phyloP scores from a whole-genome alignment of 2,329 filamentous ascomycete genomes.

The Plectosphaerella cucumerina region DNA sequence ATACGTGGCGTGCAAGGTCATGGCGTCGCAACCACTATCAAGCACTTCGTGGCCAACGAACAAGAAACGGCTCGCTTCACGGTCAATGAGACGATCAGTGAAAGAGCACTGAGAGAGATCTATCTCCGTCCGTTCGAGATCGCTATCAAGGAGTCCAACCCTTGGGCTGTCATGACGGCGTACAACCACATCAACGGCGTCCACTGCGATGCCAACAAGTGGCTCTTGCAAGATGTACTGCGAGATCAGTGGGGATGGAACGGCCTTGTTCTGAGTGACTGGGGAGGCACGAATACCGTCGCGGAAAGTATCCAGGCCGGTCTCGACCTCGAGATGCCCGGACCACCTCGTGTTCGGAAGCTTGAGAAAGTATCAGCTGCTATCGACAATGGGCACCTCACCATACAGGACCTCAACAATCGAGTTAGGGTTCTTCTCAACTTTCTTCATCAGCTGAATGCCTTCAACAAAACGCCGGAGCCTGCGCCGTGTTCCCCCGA shows the following conservation, averaged over 20 bases:
- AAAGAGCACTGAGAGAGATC: constrained; percentile 13
- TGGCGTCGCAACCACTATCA: constrained; percentile 38
- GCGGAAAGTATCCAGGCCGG: constrained; percentile 23
- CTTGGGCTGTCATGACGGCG: constrained; percentile 30
- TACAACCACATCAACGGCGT: constrained; percentile 34
- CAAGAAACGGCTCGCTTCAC: background rate
- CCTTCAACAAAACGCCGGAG: constrained; percentile 8
- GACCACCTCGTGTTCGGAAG: background rate
- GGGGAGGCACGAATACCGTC: constrained; percentile 26
- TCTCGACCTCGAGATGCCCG: constrained; percentile 28
- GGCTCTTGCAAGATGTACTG: constrained; percentile 20
- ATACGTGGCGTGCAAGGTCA: constrained; percentile 50
- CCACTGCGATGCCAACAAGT: constrained; percentile 36
- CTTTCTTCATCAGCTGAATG: constrained; percentile 43
- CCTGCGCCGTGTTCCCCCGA: constrained; percentile 13
- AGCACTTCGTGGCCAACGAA: constrained; percentile 52
- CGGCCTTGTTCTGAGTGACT: constrained; percentile 29
- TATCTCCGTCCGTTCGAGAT: constrained; percentile 32
- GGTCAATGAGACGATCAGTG: background rate
- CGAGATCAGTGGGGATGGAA: constrained; percentile 27
- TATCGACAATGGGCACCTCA: constrained; percentile 69
- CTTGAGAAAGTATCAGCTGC: constrained; percentile 35
- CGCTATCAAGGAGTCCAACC: constrained; percentile 25
- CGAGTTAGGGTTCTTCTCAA: constrained; percentile 52
- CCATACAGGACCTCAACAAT: constrained; percentile 48